These are phyloP conservation scores for Tricholomella constricta DNA, from an alignment of 768 basidiomycete genomes.

Conservation along the genomic window DNA sequence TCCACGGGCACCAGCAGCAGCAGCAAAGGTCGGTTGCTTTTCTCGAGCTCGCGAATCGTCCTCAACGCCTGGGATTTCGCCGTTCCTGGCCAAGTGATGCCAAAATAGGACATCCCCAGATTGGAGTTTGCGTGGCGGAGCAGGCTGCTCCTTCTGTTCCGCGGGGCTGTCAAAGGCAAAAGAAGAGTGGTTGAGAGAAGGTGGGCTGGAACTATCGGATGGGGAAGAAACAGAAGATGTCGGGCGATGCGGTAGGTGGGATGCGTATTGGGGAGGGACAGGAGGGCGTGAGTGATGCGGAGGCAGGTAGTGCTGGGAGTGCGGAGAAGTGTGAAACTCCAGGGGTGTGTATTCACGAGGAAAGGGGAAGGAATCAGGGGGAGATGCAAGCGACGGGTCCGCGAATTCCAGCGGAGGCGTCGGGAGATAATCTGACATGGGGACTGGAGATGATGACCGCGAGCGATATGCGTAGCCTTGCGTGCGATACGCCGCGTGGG, in stretches of 20 bases:
- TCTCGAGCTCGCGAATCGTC: slow-evolving; percentile 62
- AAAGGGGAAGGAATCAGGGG: slow-evolving; percentile 30
- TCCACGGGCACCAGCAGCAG: slow-evolving; percentile 15
- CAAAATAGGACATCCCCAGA: slow-evolving; percentile 70
- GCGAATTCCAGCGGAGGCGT: slow-evolving; percentile 43
- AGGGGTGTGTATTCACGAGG: slow-evolving; percentile 16
- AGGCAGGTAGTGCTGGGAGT: slow-evolving; percentile 7
- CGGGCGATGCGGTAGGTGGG: slow-evolving; percentile 16
- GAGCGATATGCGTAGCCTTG: slow-evolving; percentile 16
- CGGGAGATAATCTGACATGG: slow-evolving; percentile 35
- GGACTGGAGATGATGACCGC: slow-evolving; percentile 28
- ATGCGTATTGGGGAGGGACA: slow-evolving; percentile 14
- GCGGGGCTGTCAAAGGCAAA: slow-evolving; percentile 28
- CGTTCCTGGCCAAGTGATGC: slow-evolving; percentile 72
- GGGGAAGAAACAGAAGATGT: slow-evolving; percentile 19
- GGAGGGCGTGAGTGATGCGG: slow-evolving; percentile 13
- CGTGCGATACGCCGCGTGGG: slow-evolving; percentile 1
- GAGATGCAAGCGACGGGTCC: slow-evolving; percentile 26
- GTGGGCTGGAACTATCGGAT: slow-evolving; percentile 15
- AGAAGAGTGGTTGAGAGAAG: slow-evolving; percentile 19
- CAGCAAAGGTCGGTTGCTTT: slow-evolving; percentile 6
- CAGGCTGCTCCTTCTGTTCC: slow-evolving; percentile 43
- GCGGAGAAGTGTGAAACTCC: slow-evolving; percentile 13
- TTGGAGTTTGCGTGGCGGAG: slow-evolving; percentile 40
- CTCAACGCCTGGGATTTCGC: slow-evolving; percentile 69